A percentile compares a stretch with the other conserved stretches of the same genome.
Conservation (phyloP, 176 grass and related monocot species). For the Oryza officinalis region DNA sequence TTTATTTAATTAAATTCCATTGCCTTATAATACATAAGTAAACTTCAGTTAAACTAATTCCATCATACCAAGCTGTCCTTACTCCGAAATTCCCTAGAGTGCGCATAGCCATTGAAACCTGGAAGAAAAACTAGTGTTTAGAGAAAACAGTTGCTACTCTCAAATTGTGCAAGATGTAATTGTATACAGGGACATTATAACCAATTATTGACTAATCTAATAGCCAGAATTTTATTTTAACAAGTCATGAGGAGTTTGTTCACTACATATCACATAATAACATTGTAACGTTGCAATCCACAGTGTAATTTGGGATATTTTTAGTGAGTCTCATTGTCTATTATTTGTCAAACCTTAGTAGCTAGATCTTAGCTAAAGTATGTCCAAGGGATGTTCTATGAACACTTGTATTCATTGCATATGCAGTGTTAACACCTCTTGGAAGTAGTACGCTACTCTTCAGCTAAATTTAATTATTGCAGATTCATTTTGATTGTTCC, state of each 20-base stretch:
- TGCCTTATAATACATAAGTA: slow-evolving; percentile 6
- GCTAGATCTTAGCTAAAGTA: background rate
- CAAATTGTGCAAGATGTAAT: background rate
- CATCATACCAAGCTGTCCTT: slow-evolving; percentile 76
- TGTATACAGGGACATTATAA: background rate
- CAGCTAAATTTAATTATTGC: background rate
- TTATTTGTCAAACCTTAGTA: slow-evolving; percentile 24
- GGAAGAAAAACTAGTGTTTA: slow-evolving; percentile 35
- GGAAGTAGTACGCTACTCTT: background rate
- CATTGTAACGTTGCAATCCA: slow-evolving; percentile 10
- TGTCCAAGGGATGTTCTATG: background rate
- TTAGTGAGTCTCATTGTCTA: background rate
- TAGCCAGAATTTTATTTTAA: background rate
- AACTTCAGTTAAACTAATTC: slow-evolving; percentile 24
- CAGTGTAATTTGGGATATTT: background rate
- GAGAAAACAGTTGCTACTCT: background rate
- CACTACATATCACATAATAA: background rate
- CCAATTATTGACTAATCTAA: background rate
- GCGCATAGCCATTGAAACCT: slow-evolving; percentile 93
- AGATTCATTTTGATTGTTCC: background rate
- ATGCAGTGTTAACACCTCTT: background rate
- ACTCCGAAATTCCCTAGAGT: slow-evolving; percentile 87
- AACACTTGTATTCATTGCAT: too few relatives aligned
- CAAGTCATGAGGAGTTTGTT: background rate
- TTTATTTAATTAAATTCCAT: background rate